Conservation (phyloP, 768 basidiomycete genomes). For the Pulveroboletus ravenelii region DNA sequence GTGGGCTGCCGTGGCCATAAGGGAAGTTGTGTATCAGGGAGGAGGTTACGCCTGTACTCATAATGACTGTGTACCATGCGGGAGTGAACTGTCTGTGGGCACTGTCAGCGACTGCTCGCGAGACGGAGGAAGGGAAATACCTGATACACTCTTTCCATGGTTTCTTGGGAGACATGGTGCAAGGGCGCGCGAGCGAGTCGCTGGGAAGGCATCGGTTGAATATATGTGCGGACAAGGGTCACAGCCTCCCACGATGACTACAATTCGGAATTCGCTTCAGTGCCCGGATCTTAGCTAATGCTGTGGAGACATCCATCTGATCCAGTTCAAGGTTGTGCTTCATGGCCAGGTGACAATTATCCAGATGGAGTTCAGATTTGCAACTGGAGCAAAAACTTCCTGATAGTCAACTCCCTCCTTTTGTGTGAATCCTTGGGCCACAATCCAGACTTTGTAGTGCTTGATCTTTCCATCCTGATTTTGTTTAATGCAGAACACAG, state of each 20-base stretch:
- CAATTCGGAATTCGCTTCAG: neutral
- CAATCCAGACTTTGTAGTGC: no score
- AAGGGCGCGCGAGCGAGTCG: neutral
- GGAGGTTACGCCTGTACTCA: conserved; percentile 43
- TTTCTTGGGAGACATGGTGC: conserved; percentile 25
- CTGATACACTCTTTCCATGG: conserved; percentile 35
- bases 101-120: neutral
- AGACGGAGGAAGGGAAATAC: conserved; percentile 11
- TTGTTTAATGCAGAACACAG: no score
- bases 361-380: no score
- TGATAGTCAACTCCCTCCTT: no score
- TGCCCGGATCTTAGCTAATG: no score
- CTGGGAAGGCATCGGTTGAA: neutral
- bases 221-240: neutral
- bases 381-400: no score
- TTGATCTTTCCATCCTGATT: no score
- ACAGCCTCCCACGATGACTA: neutral
- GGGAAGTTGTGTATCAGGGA: conserved; percentile 41
- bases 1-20: conserved; percentile 33
- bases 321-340: no score
- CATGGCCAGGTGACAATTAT: no score
- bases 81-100: conserved; percentile 40
- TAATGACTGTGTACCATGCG: conserved; percentile 44
- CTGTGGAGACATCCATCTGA: no score
- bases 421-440: no score